Evolutionary conservation across 306 rosid genomes (phyloP), one percentile per base, ranked within the genome.

Genomic region (Abrus pulchellus): DNA sequence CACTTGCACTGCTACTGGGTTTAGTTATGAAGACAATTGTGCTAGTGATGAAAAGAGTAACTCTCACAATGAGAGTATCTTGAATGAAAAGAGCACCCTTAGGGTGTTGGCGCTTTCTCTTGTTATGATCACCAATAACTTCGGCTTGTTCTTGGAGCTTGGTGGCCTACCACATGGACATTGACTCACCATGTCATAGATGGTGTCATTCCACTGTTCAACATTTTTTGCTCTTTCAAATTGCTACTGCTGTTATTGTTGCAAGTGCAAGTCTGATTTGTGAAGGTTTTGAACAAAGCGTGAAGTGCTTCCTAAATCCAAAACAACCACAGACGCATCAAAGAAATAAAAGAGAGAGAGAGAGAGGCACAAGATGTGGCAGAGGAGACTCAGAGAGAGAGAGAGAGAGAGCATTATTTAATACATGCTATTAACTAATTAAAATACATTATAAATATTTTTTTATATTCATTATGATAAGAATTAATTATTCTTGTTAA

Each of bases 31-130:
- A 20, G 20, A 20, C 20, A 20, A 20, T 20, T 20, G 20, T 20
- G 20, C 20, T 20, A 20, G 20, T 20, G 20, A 20, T 20, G 20
- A 20, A 20, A 20, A 20, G 20, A 20, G 20, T 20, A 20, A 20
- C 20, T 20, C 20, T 20, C 20, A 20, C 20, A 20, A 20, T 20
- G 20, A 20, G 20, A 20, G 20, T 20, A 20, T 20, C 20, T 20
- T 20, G 20, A 20, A 0, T 96, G 99, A 9, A 97, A 20, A 20
- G 0, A 0, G 20, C 20, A 20, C 98, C 3, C 98, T 68, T 2
- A 96, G 90, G 1, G 98, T 93, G 87, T 96, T 96, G 74, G 99
- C 97, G 50, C 98, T 96, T 64, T 96, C 99, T 8, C 97, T 64
- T 0, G 99, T 92, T 32, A 96, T 93, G 40, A 96, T 93, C 11